Conservation (phyloP, 129 eudicot species). For the Flaveria trinervia region DNA sequence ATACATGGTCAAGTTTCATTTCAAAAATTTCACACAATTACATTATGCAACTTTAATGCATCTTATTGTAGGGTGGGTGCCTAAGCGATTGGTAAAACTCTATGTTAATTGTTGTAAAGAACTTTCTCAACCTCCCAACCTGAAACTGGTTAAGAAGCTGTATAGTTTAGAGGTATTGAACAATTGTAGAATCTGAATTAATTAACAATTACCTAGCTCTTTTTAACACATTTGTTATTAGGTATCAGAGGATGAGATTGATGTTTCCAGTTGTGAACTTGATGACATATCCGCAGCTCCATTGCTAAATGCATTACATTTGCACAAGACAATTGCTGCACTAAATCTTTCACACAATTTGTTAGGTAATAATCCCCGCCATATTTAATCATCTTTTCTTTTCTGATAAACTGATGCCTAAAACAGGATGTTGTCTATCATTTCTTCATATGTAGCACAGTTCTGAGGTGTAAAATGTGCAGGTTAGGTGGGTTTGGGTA, state of each 20-base stretch:
- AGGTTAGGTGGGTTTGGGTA: background rate
- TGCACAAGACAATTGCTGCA: conserved; percentile 65
- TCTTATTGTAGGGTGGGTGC: conserved; percentile 64
- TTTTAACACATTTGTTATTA: conserved; percentile 30
- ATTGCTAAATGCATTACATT: conserved; percentile 64
- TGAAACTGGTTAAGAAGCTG: conserved; percentile 71
- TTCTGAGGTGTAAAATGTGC: background rate
- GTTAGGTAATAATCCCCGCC: conserved; percentile 53
- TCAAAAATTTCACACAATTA: background rate
- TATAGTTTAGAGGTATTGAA: conserved; percentile 68
- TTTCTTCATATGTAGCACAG: background rate
- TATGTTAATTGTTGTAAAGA: conserved; percentile 76
- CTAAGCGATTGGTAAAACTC: conserved; percentile 71
- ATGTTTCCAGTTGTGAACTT: conserved; percentile 77
- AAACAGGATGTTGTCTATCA: background rate
- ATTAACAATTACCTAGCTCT: background rate
- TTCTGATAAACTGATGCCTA: conserved; percentile 4
- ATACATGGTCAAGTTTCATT: background rate
- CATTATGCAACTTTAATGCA: conserved; percentile 12
- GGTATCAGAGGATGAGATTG: conserved; percentile 96
- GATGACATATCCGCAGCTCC: conserved; percentile 83
- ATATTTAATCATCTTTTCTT: background rate
- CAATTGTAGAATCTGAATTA: background rate
- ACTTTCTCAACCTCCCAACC: conserved; percentile 70
- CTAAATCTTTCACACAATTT: conserved; percentile 91